Percentiles rank a stretch among this genome's conserved stretches.
phyloP scores from a whole-genome alignment of 2,329 filamentous ascomycete species.

The Elsinoe necatrix region DNA sequence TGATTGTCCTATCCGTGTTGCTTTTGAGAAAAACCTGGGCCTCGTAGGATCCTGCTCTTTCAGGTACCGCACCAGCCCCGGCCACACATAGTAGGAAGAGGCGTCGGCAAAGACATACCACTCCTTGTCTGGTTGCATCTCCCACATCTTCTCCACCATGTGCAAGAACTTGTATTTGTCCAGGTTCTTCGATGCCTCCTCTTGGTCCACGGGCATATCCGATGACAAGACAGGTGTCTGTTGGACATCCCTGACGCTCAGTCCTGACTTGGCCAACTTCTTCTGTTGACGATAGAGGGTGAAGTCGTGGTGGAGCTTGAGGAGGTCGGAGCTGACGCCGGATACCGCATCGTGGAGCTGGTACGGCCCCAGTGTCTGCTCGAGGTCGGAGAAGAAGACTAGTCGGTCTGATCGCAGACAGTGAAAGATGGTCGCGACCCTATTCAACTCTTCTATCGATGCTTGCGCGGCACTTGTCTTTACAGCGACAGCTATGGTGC shows the following conservation, averaged over 20 bases:
- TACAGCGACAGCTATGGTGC: constrained; percentile 13
- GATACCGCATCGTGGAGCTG: constrained; percentile 44
- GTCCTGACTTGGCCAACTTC: constrained; percentile 16
- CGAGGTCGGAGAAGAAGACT: constrained; percentile 52
- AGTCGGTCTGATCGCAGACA: constrained; percentile 24
- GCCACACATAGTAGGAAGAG: constrained; percentile 39
- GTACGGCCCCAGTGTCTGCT: constrained; percentile 44
- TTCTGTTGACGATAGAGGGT: constrained; percentile 22
- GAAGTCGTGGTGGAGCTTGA: constrained; percentile 20
- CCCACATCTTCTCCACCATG: constrained; percentile 42
- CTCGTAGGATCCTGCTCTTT: constrained; percentile 37
- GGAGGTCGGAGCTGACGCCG: constrained; percentile 26
- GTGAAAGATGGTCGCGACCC: constrained; percentile 14
- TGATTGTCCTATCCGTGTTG: constrained; percentile 13
- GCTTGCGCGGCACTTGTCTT: constrained; percentile 14
- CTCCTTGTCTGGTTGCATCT: constrained; percentile 36
- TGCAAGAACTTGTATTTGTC: constrained; percentile 48
- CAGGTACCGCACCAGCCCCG: constrained; percentile 38
- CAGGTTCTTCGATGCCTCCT: constrained; percentile 22
- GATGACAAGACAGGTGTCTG: constrained; percentile 12
- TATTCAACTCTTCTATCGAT: constrained; percentile 10
- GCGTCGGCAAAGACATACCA: constrained; percentile 48
- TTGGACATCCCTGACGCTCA: constrained; percentile 18
- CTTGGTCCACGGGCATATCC: background rate
- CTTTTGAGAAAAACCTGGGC: constrained; percentile 35